Conservation (phyloP, 768 basidiomycete species). For the Lentinula boryana region DNA sequence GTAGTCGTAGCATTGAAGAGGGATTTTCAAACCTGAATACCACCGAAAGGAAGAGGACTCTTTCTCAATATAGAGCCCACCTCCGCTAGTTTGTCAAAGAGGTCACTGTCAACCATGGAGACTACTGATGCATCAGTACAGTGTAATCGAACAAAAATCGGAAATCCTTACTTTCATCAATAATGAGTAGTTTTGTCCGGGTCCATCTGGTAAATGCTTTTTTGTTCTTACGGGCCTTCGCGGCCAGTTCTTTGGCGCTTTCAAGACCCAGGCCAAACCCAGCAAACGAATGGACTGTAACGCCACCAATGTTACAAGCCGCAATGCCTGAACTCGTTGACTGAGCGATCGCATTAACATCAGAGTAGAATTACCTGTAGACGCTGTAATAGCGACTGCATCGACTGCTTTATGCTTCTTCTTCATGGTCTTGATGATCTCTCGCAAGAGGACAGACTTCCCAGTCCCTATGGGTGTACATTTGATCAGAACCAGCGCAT, state of each 20-base stretch:
- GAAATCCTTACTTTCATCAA: slow-evolving; percentile 61
- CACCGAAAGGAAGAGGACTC: slow-evolving; percentile 76
- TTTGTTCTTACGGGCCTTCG: slow-evolving; percentile 73
- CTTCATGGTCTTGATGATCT: slow-evolving; percentile 76
- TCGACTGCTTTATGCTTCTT: slow-evolving; percentile 55
- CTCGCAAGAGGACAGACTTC: slow-evolving; percentile 90
- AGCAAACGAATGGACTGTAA: slow-evolving; percentile 94
- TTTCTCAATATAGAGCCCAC: slow-evolving; percentile 65
- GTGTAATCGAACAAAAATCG: not conserved
- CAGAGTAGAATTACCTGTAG: slow-evolving; percentile 54
- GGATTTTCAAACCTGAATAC: slow-evolving; percentile 67
- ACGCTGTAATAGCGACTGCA: slow-evolving; percentile 89
- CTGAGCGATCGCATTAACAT: not conserved
- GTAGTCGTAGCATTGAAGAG: not conserved
- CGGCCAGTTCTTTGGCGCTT: slow-evolving; percentile 49
- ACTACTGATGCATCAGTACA: slow-evolving; percentile 42
- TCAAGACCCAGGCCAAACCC: slow-evolving; percentile 86
- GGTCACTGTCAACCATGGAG: slow-evolving; percentile 92
- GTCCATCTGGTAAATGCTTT: slow-evolving; percentile 79
- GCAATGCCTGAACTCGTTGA: slow-evolving; percentile 60
- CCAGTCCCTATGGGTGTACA: slow-evolving; percentile 69
- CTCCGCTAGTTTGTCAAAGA: slow-evolving; percentile 84
- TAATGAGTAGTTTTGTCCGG: slow-evolving; percentile 77
- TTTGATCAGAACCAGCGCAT: slow-evolving; percentile 10
- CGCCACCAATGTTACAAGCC: slow-evolving; percentile 95